A percentile compares a stretch with the other conserved stretches of the same genome.
Conservation (phyloP, 2,329 filamentous ascomycete genomes). For the Nemania serpens region DNA sequence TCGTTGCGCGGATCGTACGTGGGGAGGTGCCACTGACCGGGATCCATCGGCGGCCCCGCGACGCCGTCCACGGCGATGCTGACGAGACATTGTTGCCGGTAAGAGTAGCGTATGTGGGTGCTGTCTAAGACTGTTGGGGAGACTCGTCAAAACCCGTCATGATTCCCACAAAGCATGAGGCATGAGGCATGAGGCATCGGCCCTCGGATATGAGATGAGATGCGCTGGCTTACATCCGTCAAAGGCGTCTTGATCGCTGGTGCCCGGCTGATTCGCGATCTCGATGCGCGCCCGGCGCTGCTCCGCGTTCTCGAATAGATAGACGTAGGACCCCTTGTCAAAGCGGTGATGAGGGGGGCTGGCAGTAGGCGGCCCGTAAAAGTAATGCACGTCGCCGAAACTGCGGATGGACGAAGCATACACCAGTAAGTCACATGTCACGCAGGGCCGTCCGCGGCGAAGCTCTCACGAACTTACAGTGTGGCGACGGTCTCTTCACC, state of each 20-base stretch:
- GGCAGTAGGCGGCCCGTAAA: slow-evolving; percentile 68
- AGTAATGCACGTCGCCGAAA: slow-evolving; percentile 80
- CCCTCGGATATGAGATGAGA: neutral
- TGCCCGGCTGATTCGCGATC: slow-evolving; percentile 75
- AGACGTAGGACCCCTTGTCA: slow-evolving; percentile 79
- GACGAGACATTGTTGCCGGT: slow-evolving; percentile 74
- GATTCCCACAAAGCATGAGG: neutral
- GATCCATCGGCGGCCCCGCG: slow-evolving; percentile 43
- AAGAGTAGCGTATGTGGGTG: slow-evolving; percentile 69
- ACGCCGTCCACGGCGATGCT: slow-evolving; percentile 65
- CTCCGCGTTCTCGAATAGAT: slow-evolving; percentile 74
- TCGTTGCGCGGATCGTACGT: slow-evolving; percentile 74
- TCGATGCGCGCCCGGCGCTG: slow-evolving; percentile 73
- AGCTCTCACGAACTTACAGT: slow-evolving; percentile 44
- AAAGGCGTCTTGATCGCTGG: slow-evolving; percentile 78
- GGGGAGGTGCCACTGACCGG: slow-evolving; percentile 75
- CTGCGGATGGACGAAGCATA: slow-evolving; percentile 47
- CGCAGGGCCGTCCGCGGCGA: neutral
- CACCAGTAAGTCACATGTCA: slow-evolving; percentile 34
- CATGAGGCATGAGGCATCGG: too few relatives aligned
- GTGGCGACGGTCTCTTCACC: slow-evolving; percentile 55
- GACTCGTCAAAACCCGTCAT: neutral
- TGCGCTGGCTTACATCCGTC: slow-evolving; percentile 65
- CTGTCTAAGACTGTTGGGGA: slow-evolving; percentile 65
- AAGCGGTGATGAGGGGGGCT: slow-evolving; percentile 80